phyloP scores from a whole-genome alignment of 495 filamentous ascomycete genomes.

The Lichenothelia convexa region DNA sequence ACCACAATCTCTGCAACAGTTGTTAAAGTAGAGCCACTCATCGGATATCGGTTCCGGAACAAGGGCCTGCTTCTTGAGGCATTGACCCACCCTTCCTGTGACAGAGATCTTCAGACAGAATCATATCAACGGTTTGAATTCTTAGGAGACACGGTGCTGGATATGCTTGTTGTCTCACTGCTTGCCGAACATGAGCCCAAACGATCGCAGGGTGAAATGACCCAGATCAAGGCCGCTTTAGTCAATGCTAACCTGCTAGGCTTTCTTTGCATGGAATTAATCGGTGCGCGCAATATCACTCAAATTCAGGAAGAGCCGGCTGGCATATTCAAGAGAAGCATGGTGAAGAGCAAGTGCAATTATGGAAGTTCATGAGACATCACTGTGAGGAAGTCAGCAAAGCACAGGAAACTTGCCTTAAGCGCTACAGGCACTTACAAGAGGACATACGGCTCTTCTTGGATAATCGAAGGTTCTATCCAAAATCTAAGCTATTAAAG shows the following conservation, averaged over 20 bases:
- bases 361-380: constrained; percentile 58
- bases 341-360: constrained; percentile 18
- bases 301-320: constrained; percentile 15
- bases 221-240: constrained; percentile 50
- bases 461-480: too few species aligned
- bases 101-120: constrained; percentile 27
- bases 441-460: too few species aligned
- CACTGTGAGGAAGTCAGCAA: too few species aligned
- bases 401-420: too few species aligned
- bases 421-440: too few species aligned
- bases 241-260: constrained; percentile 79
- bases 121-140: constrained; percentile 85
- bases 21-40: constrained; percentile 17
- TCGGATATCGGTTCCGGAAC: constrained; percentile 56
- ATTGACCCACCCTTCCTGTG: constrained; percentile 64
- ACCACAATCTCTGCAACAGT: constrained; percentile 9
- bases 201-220: constrained; percentile 51
- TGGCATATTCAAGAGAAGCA: constrained; percentile 4
- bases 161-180: constrained; percentile 47
- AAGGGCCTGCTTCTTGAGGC: constrained; percentile 62
- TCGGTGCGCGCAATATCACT: constrained; percentile 19
- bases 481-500: too few species aligned
- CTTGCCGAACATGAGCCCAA: constrained; percentile 26
- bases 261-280: constrained; percentile 53
- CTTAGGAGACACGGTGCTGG: constrained; percentile 73